These are phyloP conservation scores for Aspergillus unguis DNA, from an alignment of 2,329 filamentous ascomycete species.

Conservation along the genomic window DNA sequence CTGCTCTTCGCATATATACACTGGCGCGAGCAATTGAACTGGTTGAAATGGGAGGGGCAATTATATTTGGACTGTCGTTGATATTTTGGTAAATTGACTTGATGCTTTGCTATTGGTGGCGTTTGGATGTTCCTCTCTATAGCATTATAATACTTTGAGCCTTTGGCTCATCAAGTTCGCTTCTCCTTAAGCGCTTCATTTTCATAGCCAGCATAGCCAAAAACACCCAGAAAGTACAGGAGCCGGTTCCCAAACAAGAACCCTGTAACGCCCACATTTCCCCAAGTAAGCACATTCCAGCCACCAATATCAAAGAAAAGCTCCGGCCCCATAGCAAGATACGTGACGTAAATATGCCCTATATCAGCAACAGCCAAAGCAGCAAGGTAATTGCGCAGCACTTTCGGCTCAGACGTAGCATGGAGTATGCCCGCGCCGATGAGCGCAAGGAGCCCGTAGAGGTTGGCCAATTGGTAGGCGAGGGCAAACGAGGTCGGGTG, in stretches of 20 bases:
- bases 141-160: too few relatives aligned
- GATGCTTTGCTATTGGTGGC: neutral
- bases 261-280: constrained; percentile 65
- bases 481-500: constrained; percentile 51
- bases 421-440: constrained; percentile 63
- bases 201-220: constrained; percentile 45
- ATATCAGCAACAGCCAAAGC: constrained; percentile 64
- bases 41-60: too few relatives aligned
- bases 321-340: constrained; percentile 56
- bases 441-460: constrained; percentile 64
- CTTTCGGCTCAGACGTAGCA: constrained; percentile 61
- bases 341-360: constrained; percentile 63
- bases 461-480: constrained; percentile 65
- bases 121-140: neutral
- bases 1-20: constrained; percentile 1
- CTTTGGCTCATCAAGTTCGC: constrained; percentile 36
- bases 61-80: neutral
- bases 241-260: constrained; percentile 57
- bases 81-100: neutral
- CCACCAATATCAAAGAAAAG: constrained; percentile 50
- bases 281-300: constrained; percentile 72
- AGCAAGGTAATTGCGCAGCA: constrained; percentile 65
- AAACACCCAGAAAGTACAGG: constrained; percentile 58
- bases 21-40: neutral
- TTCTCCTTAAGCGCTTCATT: constrained; percentile 49